These are phyloP conservation scores for Lumnitzera racemosa DNA, from an alignment of 345 rosid species.

Conservation along the genomic window DNA sequence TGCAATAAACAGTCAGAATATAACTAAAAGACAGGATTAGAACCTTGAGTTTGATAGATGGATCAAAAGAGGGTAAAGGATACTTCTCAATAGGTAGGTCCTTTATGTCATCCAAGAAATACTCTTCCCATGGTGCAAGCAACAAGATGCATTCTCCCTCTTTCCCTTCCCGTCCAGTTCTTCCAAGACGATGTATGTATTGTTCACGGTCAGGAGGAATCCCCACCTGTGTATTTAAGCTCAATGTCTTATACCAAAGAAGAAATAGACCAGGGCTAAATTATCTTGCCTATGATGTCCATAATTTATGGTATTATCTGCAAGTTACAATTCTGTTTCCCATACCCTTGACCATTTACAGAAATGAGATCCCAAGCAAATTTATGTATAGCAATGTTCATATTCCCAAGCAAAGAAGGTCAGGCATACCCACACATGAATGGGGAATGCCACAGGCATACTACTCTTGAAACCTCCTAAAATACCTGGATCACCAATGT, in stretches of 20 bases:
- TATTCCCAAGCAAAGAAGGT: no score
- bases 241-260: neutral
- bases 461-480: neutral
- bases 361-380: no score
- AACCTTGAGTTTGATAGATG: slow-evolving; percentile 54
- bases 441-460: no score
- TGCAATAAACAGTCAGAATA: no score
- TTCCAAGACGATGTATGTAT: slow-evolving; percentile 85
- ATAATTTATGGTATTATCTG: no score
- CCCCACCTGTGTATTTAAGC: slow-evolving; percentile 49
- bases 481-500: slow-evolving; percentile 92
- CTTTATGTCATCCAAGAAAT: slow-evolving; percentile 72
- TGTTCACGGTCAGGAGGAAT: slow-evolving; percentile 72
- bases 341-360: no score
- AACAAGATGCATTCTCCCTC: slow-evolving; percentile 77
- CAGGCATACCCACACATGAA: no score
- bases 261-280: no score
- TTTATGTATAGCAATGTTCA: no score
- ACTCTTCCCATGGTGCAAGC: slow-evolving; percentile 94
- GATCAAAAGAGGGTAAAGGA: slow-evolving; percentile 50
- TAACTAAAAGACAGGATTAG: neutral
- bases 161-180: slow-evolving; percentile 87
- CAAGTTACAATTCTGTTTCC: no score
- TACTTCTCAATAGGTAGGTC: slow-evolving; percentile 71
- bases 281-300: no score